These are phyloP conservation scores for Xylaria castorea DNA, from an alignment of 495 filamentous ascomycete genomes.

Conservation along the genomic window DNA sequence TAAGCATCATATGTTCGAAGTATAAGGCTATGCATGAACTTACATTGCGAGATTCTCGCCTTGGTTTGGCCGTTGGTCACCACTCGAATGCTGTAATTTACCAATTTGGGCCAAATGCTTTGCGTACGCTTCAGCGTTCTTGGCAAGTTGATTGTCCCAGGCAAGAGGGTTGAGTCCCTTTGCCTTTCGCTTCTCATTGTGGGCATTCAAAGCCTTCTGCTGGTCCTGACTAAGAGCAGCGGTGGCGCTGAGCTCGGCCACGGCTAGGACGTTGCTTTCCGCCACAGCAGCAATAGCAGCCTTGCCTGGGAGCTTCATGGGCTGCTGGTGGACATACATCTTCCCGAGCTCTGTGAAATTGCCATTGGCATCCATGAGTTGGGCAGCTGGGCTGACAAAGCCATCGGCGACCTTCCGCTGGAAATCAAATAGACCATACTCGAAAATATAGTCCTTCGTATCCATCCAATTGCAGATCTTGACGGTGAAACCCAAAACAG, in stretches of 20 bases:
- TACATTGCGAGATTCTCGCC: slow-evolving; percentile 52
- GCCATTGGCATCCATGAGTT: slow-evolving; percentile 54
- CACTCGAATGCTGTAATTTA: slow-evolving; percentile 44
- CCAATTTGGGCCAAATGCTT: slow-evolving; percentile 40
- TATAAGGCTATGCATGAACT: slow-evolving; percentile 18
- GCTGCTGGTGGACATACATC: slow-evolving; percentile 44
- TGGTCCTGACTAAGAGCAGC: slow-evolving; percentile 33
- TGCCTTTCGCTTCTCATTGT: slow-evolving; percentile 40
- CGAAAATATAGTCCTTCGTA: slow-evolving; percentile 46
- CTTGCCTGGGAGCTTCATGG: slow-evolving; percentile 33
- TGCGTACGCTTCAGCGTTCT: slow-evolving; percentile 42
- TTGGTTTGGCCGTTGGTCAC: slow-evolving; percentile 40
- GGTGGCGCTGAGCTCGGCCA: slow-evolving; percentile 20
- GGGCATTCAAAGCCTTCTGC: slow-evolving; percentile 38
- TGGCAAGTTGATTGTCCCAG: slow-evolving; percentile 46
- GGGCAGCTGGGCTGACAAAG: slow-evolving; percentile 55
- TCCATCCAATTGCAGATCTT: slow-evolving; percentile 55
- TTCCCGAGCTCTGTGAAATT: slow-evolving; percentile 49
- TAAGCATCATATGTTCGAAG: not conserved
- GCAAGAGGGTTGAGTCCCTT: slow-evolving; percentile 38
- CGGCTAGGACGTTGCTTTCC: slow-evolving; percentile 7
- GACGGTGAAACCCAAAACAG: slow-evolving; percentile 51
- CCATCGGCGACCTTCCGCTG: slow-evolving; percentile 49
- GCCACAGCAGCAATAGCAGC: slow-evolving; percentile 11
- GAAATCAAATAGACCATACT: slow-evolving; percentile 57